Base-by-base conservation (phyloP, 192 early-diverging fungal genomes). In the Coemansia sp. region DNA sequence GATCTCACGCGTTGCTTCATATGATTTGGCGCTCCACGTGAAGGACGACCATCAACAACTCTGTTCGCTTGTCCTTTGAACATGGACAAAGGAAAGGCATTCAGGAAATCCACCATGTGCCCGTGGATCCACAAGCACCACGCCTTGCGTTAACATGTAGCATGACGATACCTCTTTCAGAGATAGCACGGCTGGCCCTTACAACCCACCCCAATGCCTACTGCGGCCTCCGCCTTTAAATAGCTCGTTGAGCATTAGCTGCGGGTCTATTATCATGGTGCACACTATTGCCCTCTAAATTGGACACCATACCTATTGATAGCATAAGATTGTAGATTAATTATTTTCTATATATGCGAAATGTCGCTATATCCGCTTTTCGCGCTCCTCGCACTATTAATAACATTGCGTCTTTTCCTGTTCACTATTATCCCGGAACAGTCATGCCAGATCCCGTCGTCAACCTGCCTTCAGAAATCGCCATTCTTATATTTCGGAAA, bases 401-500 rank as follows among this genome's bases (percentile, higher is more conserved):
- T 34, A 60, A 3, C 36, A n/a, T 9, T 57, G 56, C 11, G 60
- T 17, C 13, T 44, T 53, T 36, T 24, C 8, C 3, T 10, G 27
- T 19, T 50, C 67, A 10, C 7, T 67, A 8, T 64, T 70, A 67
- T 63, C 71, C 51, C 64, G 33, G n/a, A 19, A 17, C 36, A 35
- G 36, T 13, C 27, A 77, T 78, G 76, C 40, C 36, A 11, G 77
- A 79, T 41, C 72, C 66, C 3, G 40, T 79, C 56, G 39, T 34
- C 13, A 54, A 16, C 17, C 63, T 79, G 37, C 77, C 77, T 13
- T 48, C 53, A 1, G 72, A 79, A 45, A 41, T 79, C 10, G 40
- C 50, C 11, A 64, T 79, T 21, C 33, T 68, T 31, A 74, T 79
- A 27, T 74, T 79, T 21, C 69, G 78, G 61, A 63, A 72, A 8